Evolutionary conservation across 2,329 filamentous ascomycete species (phyloP), one percentile per base, ranked within the genome.

Genomic region (Tolypocladium guangdongense): DNA sequence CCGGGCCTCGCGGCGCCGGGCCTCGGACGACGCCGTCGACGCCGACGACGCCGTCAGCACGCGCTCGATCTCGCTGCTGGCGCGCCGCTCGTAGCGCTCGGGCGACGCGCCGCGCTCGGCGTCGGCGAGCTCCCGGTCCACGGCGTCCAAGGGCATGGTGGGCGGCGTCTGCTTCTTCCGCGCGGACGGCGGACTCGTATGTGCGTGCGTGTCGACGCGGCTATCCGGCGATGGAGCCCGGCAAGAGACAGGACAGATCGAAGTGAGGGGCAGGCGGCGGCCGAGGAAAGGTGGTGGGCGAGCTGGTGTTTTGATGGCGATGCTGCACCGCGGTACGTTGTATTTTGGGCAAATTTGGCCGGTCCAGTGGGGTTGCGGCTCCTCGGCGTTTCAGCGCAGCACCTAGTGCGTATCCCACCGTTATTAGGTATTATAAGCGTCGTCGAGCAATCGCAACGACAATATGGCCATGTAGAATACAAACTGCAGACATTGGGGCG

Each of bases 1-100:
- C 56, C 68, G 61, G 46, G 63, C 63, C 24, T 22, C 48, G 49
- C 57, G 55, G 30, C 57, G 68, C 41, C 66, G 66, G 20, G 74
- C 72, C 1, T 73, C 73, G 11, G 74, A 76, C 0, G 76, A 75
- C 0, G 73, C 74, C 7, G 77, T 76, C 36, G 76, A 75, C 18
- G 71, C 68, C 5, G 78, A 78, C 5, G 77, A 80, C 2, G 72
- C 70, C 5, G 81, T 78, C 22, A 74, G 61, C n/a, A 82, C 78
- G 37, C 83, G 78, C 62, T 83, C 81, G 57, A 87, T 80, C 71
- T 79, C 77, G 60, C 75, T 64, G 63, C 74, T 80, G 36, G 70
- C 63, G 53, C 75, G 73, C 49, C 57, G 66, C 18, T 64, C 65
- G 55, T 72, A 68, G 54, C 57, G 65, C 30, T 63, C 62, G 18